These are phyloP conservation scores for Ganoderma multipileum DNA, from an alignment of 1,284 basidiomycete species.

Conservation along the genomic window DNA sequence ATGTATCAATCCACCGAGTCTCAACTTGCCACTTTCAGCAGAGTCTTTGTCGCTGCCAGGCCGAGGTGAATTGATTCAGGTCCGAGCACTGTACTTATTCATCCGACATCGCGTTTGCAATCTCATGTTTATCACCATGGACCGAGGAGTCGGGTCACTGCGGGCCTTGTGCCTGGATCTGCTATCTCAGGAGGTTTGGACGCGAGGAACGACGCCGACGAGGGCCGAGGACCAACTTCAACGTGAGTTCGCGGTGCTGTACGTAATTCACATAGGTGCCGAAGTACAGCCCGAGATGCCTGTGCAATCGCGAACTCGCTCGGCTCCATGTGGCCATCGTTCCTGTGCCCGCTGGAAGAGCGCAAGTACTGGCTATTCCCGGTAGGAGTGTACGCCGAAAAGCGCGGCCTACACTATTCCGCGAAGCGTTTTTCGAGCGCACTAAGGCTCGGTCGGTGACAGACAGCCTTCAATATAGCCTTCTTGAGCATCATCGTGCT, in stretches of 20 bases:
- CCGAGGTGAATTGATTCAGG: background rate
- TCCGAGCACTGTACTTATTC: background rate
- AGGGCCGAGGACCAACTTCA: background rate
- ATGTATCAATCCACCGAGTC: background rate
- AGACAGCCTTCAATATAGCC: background rate
- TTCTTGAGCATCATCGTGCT: background rate
- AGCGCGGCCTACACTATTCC: background rate
- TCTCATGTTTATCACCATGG: slow-evolving; percentile 3
- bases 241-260: too few relatives aligned
- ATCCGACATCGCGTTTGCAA: background rate
- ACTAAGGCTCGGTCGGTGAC: background rate
- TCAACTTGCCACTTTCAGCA: background rate
- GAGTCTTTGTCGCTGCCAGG: background rate
- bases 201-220: background rate
- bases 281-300: background rate
- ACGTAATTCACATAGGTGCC: background rate
- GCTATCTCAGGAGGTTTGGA: background rate
- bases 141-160: background rate
- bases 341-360: background rate
- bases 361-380: background rate
- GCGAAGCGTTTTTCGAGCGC: background rate
- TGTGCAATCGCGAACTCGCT: background rate
- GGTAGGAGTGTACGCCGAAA: background rate
- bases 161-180: slow-evolving; percentile 1
- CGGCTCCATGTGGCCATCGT: background rate